Evolutionary conservation across 306 rosid species (phyloP).

Genomic region (Alnus rubra): DNA sequence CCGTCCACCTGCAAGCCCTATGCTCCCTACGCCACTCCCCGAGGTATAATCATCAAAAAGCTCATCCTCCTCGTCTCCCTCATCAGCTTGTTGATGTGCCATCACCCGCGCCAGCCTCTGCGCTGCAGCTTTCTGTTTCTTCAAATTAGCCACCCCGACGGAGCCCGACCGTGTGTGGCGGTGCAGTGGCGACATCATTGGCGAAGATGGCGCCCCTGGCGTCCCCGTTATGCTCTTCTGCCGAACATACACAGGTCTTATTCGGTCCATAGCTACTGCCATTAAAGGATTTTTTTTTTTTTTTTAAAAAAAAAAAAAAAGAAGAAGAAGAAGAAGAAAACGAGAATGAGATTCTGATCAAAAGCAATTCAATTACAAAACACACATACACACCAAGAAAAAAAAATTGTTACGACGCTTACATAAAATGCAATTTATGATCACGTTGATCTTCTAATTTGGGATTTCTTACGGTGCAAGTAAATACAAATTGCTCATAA

Average conservation of each 20-base stretch:
- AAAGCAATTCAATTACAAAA: not conserved
- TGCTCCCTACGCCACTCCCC: conserved; percentile 50
- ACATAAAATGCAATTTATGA: not conserved
- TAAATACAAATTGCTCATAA: not conserved
- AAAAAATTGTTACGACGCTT: not conserved
- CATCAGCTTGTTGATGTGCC: conserved; percentile 59
- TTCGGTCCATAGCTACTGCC: conserved; percentile 56
- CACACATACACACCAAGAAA: not conserved
- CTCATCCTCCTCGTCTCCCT: conserved; percentile 66
- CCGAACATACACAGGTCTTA: conserved; percentile 45
- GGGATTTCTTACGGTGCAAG: not conserved
- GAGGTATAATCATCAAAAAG: conserved; percentile 51
- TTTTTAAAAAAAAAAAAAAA: not conserved
- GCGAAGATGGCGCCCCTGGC: conserved; percentile 57
- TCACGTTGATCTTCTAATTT: not conserved
- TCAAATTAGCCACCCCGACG: conserved; percentile 41
- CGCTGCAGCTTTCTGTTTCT: conserved; percentile 92
- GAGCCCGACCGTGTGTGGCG: conserved; percentile 21
- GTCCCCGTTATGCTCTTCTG: conserved; percentile 58
- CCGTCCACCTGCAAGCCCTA: conserved; percentile 78
- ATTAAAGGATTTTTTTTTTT: not conserved
- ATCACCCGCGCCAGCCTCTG: conserved; percentile 97
- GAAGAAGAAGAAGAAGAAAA: not conserved
- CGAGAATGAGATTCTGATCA: not conserved
- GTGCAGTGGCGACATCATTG: conserved; percentile 38